Evolutionary conservation across 768 basidiomycete species (phyloP).

Genomic region (Tricholoma terreum): DNA sequence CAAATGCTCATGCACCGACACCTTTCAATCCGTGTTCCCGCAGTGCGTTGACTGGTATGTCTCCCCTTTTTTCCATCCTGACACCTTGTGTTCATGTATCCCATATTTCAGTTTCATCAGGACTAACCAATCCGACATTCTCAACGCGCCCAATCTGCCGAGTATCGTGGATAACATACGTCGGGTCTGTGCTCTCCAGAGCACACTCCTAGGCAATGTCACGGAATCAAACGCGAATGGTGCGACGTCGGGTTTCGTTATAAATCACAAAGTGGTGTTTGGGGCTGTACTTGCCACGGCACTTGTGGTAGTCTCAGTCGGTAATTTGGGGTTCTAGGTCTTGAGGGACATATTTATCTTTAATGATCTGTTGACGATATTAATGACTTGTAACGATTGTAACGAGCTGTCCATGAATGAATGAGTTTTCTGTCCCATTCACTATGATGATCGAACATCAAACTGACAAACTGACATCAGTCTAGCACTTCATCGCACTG

Average conservation of each 20-base stretch:
- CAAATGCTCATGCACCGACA: conserved; percentile 57
- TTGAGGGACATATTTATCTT: not conserved
- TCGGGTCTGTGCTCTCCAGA: conserved; percentile 48
- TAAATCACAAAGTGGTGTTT: not conserved
- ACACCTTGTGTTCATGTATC: not conserved
- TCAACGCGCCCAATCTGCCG: conserved; percentile 46
- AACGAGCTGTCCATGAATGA: too few species aligned
- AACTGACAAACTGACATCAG: too few species aligned
- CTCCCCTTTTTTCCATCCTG: not conserved
- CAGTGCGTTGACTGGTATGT: conserved; percentile 68
- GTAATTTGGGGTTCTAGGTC: not conserved
- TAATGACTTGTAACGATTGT: too few species aligned
- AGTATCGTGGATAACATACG: conserved; percentile 47
- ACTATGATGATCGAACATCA: too few species aligned
- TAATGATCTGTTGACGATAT: not conserved
- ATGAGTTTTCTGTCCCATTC: too few species aligned
- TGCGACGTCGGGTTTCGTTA: conserved; percentile 9
- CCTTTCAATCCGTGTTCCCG: conserved; percentile 46
- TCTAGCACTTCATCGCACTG: too few species aligned
- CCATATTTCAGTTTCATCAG: conserved; percentile 43
- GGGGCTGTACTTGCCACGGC: not conserved
- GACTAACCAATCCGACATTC: conserved; percentile 54
- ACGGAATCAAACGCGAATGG: conserved; percentile 41
- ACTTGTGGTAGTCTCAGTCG: conserved; percentile 1
- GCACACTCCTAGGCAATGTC: conserved; percentile 51